Base-by-base conservation (phyloP, 768 basidiomycete genomes). In the Rhizopogon roseolus region DNA sequence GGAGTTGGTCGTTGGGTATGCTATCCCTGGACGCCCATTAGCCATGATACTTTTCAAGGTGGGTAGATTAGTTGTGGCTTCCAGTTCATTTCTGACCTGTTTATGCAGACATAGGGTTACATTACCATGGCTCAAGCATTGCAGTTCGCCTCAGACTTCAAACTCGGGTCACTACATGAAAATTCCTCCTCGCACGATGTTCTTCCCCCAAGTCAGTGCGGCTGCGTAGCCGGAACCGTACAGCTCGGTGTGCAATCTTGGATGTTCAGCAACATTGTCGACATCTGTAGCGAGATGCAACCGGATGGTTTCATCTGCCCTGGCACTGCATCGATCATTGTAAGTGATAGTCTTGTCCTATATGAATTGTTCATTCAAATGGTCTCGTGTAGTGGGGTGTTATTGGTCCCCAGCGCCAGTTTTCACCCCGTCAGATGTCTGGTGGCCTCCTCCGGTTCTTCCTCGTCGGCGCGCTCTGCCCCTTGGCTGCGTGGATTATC, bases 1-100 rank as follows among this genome's bases (percentile, higher is more conserved):
- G 2, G 88, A 91, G 63, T 73, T 90, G 28, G 79, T 90, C 51
- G 80, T 85, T 40, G 88, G 88, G 13, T 71, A 70, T 52, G 64
- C 73, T 32, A 65, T 78, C 22, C 78, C 77, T 58, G 88, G 88
- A 8, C 79, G 77, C 55, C 86, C 89, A 5, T 77, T 88, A 54
- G 86, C 87, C 2, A 82, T 86, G 80, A 86, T 88, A 85, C 80
- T 88, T 78, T 86, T 84, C 74, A 85, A 85, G 72, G 76, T 73
- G 16, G 80, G 75, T 76, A 79, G 78, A 2, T 13, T 34, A 1
- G 13, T 19, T 46, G 4, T 13, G 2, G 19, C 19, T 29, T 19
- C 37, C 41, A 17, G 54, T 41, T 28, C 60, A 74, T 49, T 56
- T 52, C 29, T 46, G 8, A 64, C 32, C 4, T 9, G 45, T 17